phyloP scores from a whole-genome alignment of 2,329 filamentous ascomycete species.

The Metarhizium album region DNA sequence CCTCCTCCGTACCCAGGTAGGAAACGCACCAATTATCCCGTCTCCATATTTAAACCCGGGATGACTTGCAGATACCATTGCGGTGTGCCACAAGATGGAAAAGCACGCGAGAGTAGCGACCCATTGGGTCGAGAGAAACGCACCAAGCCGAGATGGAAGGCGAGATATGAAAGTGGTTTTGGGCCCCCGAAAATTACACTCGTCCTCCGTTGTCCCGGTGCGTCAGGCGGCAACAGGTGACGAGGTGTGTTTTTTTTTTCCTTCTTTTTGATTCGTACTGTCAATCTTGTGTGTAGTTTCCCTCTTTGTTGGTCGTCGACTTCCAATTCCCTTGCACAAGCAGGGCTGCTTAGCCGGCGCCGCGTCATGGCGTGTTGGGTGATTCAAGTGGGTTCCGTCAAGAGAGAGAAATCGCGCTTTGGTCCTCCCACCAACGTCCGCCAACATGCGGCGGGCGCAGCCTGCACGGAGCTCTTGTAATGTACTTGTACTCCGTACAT shows the following conservation, averaged over 20 bases:
- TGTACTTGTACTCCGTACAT: too few species aligned
- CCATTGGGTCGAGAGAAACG: too few species aligned
- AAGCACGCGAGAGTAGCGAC: not conserved
- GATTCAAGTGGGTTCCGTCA: not conserved
- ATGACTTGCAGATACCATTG: not conserved
- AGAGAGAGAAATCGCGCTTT: not conserved
- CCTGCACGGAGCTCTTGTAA: not conserved
- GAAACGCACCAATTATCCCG: too few species aligned
- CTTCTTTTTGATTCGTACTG: too few species aligned
- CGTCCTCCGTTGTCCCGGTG: too few species aligned
- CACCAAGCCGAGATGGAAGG: too few species aligned
- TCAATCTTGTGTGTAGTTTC: not conserved
- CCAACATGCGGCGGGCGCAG: not conserved
- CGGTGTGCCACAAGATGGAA: not conserved
- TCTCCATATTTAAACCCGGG: not conserved
- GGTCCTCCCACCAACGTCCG: not conserved
- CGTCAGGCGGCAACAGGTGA: too few species aligned
- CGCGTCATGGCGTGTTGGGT: not conserved
- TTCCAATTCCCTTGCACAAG: not conserved
- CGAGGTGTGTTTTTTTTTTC: too few species aligned
- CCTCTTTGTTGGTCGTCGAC: not conserved
- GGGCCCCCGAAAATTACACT: too few species aligned
- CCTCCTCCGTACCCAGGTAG: too few species aligned
- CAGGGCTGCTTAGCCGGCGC: not conserved
- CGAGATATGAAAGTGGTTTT: too few species aligned